These are phyloP conservation scores for Amanita pallidorosea DNA, from an alignment of 768 basidiomycete species.

Conservation along the genomic window DNA sequence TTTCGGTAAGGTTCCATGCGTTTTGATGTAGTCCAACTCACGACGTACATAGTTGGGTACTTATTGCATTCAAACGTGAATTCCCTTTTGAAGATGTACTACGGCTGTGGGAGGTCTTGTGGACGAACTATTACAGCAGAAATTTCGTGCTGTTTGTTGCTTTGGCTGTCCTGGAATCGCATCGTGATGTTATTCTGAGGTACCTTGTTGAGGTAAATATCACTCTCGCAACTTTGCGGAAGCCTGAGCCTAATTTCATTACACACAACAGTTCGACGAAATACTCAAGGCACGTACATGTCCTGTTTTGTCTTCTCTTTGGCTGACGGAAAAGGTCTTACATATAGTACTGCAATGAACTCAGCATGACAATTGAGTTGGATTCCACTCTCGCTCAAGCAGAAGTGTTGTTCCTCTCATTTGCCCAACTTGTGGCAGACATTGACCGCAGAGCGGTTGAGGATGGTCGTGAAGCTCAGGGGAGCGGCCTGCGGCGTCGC, in stretches of 20 bases:
- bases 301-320: neutral
- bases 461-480: slow-evolving; percentile 38
- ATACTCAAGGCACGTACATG: slow-evolving; percentile 46
- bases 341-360: slow-evolving; percentile 78
- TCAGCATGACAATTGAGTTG: slow-evolving; percentile 96
- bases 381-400: slow-evolving; percentile 92
- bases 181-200: slow-evolving; percentile 89
- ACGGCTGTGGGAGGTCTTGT: slow-evolving; percentile 86
- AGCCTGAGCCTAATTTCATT: slow-evolving; percentile 1
- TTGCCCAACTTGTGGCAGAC: slow-evolving; percentile 79
- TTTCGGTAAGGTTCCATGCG: slow-evolving; percentile 59
- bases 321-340: slow-evolving; percentile 2
- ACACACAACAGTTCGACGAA: slow-evolving; percentile 57
- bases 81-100: slow-evolving; percentile 89
- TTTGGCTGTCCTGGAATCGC: slow-evolving; percentile 87
- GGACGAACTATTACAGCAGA: slow-evolving; percentile 86
- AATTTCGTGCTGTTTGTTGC: slow-evolving; percentile 91
- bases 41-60: slow-evolving; percentile 61
- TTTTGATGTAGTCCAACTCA: slow-evolving; percentile 1
- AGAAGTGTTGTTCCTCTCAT: slow-evolving; percentile 92
- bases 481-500: slow-evolving; percentile 16
- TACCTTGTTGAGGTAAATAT: slow-evolving; percentile 82
- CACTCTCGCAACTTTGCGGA: neutral
- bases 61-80: slow-evolving; percentile 94
- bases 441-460: slow-evolving; percentile 64